Evolutionary conservation across 345 rosid genomes (phyloP).

Genomic region (Aquilaria yunnanensis): DNA sequence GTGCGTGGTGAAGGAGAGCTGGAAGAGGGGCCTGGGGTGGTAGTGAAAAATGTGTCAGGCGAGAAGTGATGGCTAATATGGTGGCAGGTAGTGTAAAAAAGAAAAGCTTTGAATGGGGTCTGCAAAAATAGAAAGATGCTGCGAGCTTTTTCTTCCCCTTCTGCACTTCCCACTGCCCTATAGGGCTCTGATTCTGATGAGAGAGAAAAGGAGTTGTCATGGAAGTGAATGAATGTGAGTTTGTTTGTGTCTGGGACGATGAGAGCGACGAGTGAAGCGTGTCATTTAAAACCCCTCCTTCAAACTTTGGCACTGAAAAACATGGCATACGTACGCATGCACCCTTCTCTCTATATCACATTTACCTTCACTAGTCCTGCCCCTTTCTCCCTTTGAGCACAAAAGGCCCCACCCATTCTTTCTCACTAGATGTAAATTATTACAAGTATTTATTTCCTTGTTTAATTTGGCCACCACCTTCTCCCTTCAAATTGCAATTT

Average conservation of each 20-base stretch:
- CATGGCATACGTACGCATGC: constrained; percentile 25
- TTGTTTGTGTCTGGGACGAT: constrained; percentile 33
- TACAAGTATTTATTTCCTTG: no score
- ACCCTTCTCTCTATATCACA: no score
- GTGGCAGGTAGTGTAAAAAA: no score
- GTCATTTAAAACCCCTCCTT: constrained; percentile 16
- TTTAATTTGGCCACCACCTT: no score
- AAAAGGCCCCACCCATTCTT: constrained; percentile 15
- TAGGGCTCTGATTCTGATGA: constrained; percentile 21
- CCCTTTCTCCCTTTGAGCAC: constrained; percentile 1
- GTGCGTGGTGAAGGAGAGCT: no score
- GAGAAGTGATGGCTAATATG: no score
- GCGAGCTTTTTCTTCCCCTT: not conserved
- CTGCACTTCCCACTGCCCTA: constrained; percentile 8
- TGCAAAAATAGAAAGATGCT: constrained; percentile 29
- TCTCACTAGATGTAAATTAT: not conserved
- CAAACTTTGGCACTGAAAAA: constrained; percentile 71
- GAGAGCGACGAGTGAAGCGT: constrained; percentile 36
- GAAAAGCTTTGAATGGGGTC: constrained; percentile 22
- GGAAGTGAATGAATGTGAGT: constrained; percentile 23
- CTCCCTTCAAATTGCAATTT: no score
- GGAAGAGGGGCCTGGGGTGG: no score
- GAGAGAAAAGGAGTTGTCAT: not conserved
- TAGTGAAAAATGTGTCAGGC: no score
- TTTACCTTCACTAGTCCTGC: not conserved